Percentiles rank a stretch among this genome's conserved stretches.
phyloP scores from a whole-genome alignment of 345 rosid species.

The Linum usitatissimum region DNA sequence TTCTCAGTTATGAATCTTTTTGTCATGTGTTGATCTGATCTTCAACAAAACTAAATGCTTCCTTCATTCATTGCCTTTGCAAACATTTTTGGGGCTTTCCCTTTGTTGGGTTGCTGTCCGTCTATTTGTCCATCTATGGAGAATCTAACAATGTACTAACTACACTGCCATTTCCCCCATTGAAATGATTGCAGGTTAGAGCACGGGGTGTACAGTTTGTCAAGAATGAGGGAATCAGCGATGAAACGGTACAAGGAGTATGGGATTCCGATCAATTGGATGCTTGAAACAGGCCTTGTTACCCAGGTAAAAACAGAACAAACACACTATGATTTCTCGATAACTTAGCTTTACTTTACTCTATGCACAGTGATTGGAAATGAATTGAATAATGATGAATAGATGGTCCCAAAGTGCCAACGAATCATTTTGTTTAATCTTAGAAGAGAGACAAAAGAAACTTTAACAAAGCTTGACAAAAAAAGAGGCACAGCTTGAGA shows the following conservation, averaged over 20 bases:
- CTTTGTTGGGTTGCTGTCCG: constrained; percentile 3
- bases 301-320: constrained; percentile 28
- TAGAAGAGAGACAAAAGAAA: no score
- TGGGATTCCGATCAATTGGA: constrained; percentile 75
- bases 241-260: constrained; percentile 49
- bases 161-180: not conserved
- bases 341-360: not conserved
- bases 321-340: not conserved
- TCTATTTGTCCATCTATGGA: no score
- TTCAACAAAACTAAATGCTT: no score
- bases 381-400: constrained; percentile 1
- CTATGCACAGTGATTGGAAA: not conserved
- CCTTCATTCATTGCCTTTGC: no score
- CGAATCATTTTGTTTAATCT: no score
- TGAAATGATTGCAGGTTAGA: constrained; percentile 44
- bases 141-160: no score
- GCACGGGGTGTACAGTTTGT: constrained; percentile 48
- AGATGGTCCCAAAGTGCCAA: not conserved
- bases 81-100: not conserved
- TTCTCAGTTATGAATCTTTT: not conserved
- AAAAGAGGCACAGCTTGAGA: not conserved
- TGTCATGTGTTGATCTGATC: no score
- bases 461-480: not conserved
- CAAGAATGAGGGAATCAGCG: constrained; percentile 45
- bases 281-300: constrained; percentile 73